Evolutionary conservation across 495 filamentous ascomycete genomes (phyloP).

Genomic region (Penicilliopsis zonata): DNA sequence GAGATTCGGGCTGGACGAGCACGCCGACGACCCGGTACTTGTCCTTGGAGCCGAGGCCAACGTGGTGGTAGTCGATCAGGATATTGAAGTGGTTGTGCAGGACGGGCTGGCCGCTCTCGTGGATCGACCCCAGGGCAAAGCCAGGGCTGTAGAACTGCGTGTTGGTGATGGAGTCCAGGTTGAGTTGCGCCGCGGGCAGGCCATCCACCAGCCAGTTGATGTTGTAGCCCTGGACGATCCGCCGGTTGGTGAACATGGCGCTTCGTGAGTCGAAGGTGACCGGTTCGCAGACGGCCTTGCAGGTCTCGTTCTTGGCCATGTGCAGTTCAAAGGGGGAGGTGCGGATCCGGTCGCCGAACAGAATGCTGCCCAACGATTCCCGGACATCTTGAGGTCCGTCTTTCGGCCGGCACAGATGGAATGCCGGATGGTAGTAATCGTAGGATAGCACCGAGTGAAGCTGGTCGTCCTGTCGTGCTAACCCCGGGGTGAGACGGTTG

Average conservation of each 20-base stretch:
- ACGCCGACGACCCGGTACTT: conserved; percentile 85
- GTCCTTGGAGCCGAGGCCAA: conserved; percentile 36
- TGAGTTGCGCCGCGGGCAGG: conserved; percentile 73
- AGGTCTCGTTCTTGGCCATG: conserved; percentile 76
- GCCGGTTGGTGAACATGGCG: conserved; percentile 68
- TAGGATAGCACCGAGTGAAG: conserved; percentile 85
- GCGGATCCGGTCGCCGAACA: conserved; percentile 93
- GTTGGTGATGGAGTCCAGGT: conserved; percentile 57
- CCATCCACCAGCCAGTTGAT: conserved; percentile 95
- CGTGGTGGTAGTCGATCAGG: conserved; percentile 80
- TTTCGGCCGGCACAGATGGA: conserved; percentile 76
- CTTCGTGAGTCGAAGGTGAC: conserved; percentile 53
- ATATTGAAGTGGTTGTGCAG: conserved; percentile 96
- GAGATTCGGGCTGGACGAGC: conserved; percentile 68
- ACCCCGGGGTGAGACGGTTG: conserved; percentile 79
- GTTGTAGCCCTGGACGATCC: conserved; percentile 72
- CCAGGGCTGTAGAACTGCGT: conserved; percentile 75
- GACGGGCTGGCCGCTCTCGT: conserved; percentile 39
- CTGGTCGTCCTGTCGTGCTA: conserved; percentile 59
- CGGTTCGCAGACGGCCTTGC: conserved; percentile 61
- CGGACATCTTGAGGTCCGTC: conserved; percentile 61
- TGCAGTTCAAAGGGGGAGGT: conserved; percentile 80
- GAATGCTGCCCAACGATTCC: conserved; percentile 87
- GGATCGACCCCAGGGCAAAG: conserved; percentile 65
- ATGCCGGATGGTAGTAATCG: conserved; percentile 84